Conservation (phyloP, 371 early-diverging fungal species). For the Mortierella sp. region DNA sequence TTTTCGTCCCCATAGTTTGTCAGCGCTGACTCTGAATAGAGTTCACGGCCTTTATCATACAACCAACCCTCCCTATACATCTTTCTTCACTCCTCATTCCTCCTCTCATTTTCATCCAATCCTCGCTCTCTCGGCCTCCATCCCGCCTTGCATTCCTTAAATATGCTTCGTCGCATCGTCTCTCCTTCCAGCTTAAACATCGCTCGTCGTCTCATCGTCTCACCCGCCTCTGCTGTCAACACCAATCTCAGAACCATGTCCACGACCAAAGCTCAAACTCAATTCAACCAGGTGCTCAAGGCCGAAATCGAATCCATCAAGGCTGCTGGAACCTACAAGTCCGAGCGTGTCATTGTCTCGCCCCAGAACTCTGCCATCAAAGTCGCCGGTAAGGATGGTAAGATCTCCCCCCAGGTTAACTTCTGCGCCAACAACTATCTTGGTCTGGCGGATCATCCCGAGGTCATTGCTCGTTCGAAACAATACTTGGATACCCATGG, state of each 20-base stretch:
- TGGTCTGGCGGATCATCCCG: conserved; percentile 65
- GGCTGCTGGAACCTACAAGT: conserved; percentile 68
- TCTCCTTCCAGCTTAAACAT: conserved; percentile 18
- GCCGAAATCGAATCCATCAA: conserved; percentile 61
- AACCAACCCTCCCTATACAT: no score
- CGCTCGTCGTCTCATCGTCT: conserved; percentile 18
- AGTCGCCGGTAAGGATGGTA: conserved; percentile 56
- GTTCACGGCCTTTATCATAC: no score
- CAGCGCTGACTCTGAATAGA: no score
- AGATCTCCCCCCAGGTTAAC: conserved; percentile 56
- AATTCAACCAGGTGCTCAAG: conserved; percentile 45
- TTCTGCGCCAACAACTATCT: conserved; percentile 78
- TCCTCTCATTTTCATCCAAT: background rate
- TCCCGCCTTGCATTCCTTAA: background rate
- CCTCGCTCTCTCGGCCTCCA: background rate
- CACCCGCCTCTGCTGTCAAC: conserved; percentile 9
- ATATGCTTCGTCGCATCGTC: conserved; percentile 30
- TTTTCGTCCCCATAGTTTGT: no score
- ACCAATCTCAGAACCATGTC: conserved; percentile 33
- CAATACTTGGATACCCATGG: conserved; percentile 64
- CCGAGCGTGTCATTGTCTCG: conserved; percentile 66
- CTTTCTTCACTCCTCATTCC: background rate
- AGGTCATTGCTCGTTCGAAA: conserved; percentile 59
- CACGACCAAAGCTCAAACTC: conserved; percentile 42
- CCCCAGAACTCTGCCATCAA: conserved; percentile 63